Base-by-base conservation (phyloP, 805 yeast genomes). In the Dipodascus geniculatus region DNA sequence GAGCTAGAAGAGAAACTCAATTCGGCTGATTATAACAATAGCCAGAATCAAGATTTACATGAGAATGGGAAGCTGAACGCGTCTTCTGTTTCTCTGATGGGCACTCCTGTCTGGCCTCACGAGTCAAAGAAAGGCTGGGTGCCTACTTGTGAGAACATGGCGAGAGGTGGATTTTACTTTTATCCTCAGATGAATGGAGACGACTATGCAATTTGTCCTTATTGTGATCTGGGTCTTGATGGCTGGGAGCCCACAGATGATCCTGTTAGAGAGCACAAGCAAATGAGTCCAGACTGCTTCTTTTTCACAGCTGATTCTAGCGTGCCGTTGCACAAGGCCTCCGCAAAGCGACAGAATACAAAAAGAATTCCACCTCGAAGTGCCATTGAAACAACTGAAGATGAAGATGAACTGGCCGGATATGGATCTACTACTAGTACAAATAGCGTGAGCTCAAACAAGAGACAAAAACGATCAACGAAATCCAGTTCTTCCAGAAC, bases 231-330 rank as follows among this genome's bases (percentile, higher is more conserved):
- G 19, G 75, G 83, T 0, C 67, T 79, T 16, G 85, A 84, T 52
- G 89, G 88, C 2, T 86, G 95, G 95, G 85, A 78, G 55, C 63
- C 67, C 1, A 73, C 70, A 1, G 93, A 87, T 65, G 80, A 77
- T 55, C 91, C 90, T 0, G 55, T 74, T 6, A 70, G 59, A 16
- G 88, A 81, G 58, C 93, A 85, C 62, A 57, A 61, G n/a, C 65
- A 68, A 52, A 63, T 77, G 51, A 65, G 68, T 22, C 72, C 71
- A 1, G 61, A 69, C 23, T 74, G 84, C 64, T 67, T 70, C 57
- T 67, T 73, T 42, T 74, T 74, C 53, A 57, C 63, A 3, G 54
- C 60, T 6, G 33, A 50, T 11, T 54, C 55, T 2, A 33, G 20
- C 14, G 20, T 38, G 4, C 44, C 44, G 14, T 17, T 38, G 17